phyloP scores from a whole-genome alignment of 495 filamentous ascomycete species.

The Bathelium albidoporum region DNA sequence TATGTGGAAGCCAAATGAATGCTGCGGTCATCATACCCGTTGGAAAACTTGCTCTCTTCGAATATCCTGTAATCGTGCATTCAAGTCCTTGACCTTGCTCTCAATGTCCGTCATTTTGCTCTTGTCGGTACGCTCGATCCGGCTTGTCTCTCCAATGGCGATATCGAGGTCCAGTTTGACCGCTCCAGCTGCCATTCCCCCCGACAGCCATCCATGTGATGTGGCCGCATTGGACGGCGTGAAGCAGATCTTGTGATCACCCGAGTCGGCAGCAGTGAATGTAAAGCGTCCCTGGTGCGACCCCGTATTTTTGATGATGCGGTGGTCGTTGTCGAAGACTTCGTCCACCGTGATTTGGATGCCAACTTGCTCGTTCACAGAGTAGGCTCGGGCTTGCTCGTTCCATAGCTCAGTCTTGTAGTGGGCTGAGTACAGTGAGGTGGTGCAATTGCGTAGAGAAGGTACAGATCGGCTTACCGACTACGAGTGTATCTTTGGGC shows the following conservation, averaged over 20 bases:
- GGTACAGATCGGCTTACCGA: constrained; percentile 44
- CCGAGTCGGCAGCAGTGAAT: constrained; percentile 86
- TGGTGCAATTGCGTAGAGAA: neutral
- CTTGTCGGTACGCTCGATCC: constrained; percentile 91
- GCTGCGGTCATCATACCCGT: constrained; percentile 51
- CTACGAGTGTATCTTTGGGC: constrained; percentile 93
- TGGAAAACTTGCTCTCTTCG: constrained; percentile 92
- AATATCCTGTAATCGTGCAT: constrained; percentile 79
- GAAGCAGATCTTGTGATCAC: constrained; percentile 92
- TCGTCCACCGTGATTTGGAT: constrained; percentile 92
- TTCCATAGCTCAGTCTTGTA: constrained; percentile 77
- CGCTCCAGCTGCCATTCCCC: constrained; percentile 52
- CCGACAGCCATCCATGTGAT: constrained; percentile 57
- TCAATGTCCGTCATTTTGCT: constrained; percentile 87
- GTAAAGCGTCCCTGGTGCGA: constrained; percentile 74
- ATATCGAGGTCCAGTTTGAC: constrained; percentile 80
- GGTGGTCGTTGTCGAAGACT: constrained; percentile 96
- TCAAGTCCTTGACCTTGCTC: constrained; percentile 80
- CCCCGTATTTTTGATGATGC: constrained; percentile 79
- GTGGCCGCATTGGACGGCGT: constrained; percentile 57
- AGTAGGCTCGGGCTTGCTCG: constrained; percentile 51
- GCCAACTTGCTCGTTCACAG: constrained; percentile 58
- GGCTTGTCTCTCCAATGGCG: constrained; percentile 89
- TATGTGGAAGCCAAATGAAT: neutral
- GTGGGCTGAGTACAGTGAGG: constrained; percentile 44